These are phyloP conservation scores for Phytophthora pini DNA, from an alignment of 352 stramenopile species.

Conservation along the genomic window DNA sequence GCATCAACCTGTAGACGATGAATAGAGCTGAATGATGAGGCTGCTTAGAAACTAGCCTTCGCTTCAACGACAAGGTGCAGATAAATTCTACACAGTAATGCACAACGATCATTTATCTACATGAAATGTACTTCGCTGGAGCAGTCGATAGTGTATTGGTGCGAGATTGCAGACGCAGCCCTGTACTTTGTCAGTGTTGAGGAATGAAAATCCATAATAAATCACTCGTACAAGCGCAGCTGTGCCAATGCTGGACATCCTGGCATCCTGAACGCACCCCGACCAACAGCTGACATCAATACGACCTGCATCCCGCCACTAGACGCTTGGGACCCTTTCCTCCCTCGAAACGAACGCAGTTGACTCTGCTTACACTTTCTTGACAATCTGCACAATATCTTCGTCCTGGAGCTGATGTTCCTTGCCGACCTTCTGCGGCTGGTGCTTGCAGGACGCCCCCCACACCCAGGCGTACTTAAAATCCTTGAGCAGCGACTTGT, in stretches of 20 bases:
- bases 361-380: conserved; percentile 81
- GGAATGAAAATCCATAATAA: conserved; percentile 27
- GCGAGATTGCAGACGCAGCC: neutral
- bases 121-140: neutral
- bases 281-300: conserved; percentile 5
- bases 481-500: conserved; percentile 89
- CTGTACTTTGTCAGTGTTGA: conserved; percentile 6
- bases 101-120: conserved; percentile 27
- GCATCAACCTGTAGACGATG: conserved; percentile 51
- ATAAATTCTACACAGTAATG: conserved; percentile 8
- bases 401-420: conserved; percentile 98
- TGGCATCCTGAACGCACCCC: neutral
- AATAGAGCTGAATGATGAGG: conserved; percentile 2
- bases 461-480: conserved; percentile 98
- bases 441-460: conserved; percentile 97
- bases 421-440: conserved; percentile 98
- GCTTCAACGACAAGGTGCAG: neutral
- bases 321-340: neutral
- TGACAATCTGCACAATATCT: conserved; percentile 99
- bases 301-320: neutral
- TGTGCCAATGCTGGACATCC: conserved; percentile 3
- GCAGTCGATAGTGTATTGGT: conserved; percentile 22
- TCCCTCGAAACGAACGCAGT: conserved; percentile 4
- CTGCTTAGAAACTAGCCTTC: neutral
- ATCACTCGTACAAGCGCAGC: conserved; percentile 10